These are phyloP conservation scores for Boletellus sp. DNA, from an alignment of 768 basidiomycete species.

Conservation along the genomic window DNA sequence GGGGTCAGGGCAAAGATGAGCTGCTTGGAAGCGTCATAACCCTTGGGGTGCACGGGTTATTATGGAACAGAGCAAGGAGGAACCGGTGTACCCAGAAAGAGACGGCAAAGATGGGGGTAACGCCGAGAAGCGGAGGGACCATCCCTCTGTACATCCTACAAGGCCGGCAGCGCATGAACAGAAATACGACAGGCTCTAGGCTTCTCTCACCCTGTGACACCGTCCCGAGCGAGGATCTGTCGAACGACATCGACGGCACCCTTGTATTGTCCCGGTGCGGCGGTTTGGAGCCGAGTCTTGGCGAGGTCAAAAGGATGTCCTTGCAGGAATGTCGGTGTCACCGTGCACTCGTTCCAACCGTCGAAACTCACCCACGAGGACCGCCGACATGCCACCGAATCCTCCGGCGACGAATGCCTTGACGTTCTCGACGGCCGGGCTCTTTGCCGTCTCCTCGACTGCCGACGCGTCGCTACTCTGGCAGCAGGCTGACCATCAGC, in stretches of 20 bases:
- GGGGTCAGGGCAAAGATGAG: slow-evolving; percentile 79
- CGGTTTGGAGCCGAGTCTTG: slow-evolving; percentile 95
- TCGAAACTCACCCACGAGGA: slow-evolving; percentile 73
- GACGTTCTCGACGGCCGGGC: slow-evolving; percentile 37
- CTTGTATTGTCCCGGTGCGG: slow-evolving; percentile 80
- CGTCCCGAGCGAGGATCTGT: slow-evolving; percentile 89
- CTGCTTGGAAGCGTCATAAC: slow-evolving; percentile 89
- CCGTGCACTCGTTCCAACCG: not conserved
- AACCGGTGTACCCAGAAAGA: slow-evolving; percentile 81
- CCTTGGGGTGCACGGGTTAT: slow-evolving; percentile 43
- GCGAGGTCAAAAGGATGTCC: slow-evolving; percentile 98
- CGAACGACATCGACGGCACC: slow-evolving; percentile 93
- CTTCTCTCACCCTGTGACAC: slow-evolving; percentile 70
- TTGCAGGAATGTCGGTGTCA: slow-evolving; percentile 28
- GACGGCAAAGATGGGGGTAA: slow-evolving; percentile 96
- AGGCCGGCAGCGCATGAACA: slow-evolving; percentile 1
- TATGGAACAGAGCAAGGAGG: slow-evolving; percentile 1
- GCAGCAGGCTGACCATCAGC: slow-evolving; percentile 6
- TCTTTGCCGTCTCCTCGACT: slow-evolving; percentile 20
- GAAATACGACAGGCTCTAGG: not conserved
- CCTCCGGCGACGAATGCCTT: slow-evolving; percentile 95
- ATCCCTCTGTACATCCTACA: slow-evolving; percentile 85
- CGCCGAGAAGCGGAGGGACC: slow-evolving; percentile 88
- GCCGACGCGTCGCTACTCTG: slow-evolving; percentile 26
- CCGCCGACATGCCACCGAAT: slow-evolving; percentile 82